Evolutionary conservation across 1,284 basidiomycete genomes (phyloP).

Genomic region (Irpex sp.): DNA sequence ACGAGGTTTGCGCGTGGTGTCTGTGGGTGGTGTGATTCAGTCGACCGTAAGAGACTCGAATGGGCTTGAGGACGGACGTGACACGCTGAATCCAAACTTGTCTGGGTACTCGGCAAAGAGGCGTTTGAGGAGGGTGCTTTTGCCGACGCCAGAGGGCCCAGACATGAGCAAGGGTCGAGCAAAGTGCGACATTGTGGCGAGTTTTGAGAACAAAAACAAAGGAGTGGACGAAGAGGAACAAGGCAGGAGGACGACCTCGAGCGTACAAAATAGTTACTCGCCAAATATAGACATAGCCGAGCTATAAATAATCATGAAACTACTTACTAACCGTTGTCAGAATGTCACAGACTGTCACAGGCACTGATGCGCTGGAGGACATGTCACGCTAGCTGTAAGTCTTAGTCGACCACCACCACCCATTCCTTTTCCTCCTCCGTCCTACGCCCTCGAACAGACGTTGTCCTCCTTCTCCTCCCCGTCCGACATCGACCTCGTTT

Average conservation of each 20-base stretch:
- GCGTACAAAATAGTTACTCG: not conserved
- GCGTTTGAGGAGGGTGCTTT: conserved; percentile 85
- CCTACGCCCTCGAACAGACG: conserved; percentile 6
- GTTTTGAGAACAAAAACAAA: not conserved
- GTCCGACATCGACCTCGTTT: conserved; percentile 18
- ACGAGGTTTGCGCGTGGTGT: conserved; percentile 89
- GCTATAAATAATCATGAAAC: too few species aligned
- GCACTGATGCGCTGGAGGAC: conserved; percentile 9
- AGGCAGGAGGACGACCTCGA: not conserved
- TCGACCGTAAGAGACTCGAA: conserved; percentile 8
- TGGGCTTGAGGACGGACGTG: conserved; percentile 56
- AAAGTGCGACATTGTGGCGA: conserved; percentile 28
- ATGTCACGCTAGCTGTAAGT: conserved; percentile 4
- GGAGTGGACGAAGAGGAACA: conserved; percentile 8
- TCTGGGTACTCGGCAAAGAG: conserved; percentile 84
- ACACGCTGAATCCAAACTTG: conserved; percentile 92
- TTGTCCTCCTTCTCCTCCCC: conserved; percentile 14
- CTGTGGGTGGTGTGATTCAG: conserved; percentile 36
- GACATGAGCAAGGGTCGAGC: conserved; percentile 70
- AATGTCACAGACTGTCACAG: conserved; percentile 8
- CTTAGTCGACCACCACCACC: conserved; percentile 9
- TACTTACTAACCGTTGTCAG: conserved; percentile 2
- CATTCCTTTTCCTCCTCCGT: conserved; percentile 13
- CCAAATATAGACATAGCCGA: too few species aligned
- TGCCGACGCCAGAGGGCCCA: conserved; percentile 91